Percentiles rank a stretch among this genome's conserved stretches.
Conservation (phyloP, 2,329 filamentous ascomycete species). For the Drechslerella stenobrocha region DNA sequence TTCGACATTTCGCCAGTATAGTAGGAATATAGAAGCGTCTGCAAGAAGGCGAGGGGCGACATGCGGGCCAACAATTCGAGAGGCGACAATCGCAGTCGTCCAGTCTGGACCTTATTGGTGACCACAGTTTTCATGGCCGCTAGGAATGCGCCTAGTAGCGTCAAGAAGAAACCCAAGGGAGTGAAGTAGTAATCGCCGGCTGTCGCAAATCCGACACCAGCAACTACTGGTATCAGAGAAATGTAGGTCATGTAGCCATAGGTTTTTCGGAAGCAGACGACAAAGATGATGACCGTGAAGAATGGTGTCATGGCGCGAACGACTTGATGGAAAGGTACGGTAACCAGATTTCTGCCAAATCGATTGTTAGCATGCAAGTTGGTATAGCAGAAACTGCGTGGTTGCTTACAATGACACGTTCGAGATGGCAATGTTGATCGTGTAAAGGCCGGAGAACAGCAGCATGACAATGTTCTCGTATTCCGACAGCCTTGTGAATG, state of each 20-base stretch:
- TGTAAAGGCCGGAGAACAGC: slow-evolving; percentile 66
- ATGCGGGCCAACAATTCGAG: slow-evolving; percentile 67
- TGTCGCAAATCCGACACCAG: slow-evolving; percentile 65
- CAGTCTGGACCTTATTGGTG: slow-evolving; percentile 68
- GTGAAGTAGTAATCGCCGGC: slow-evolving; percentile 68
- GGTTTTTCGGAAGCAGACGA: slow-evolving; percentile 61
- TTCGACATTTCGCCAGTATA: slow-evolving; percentile 65
- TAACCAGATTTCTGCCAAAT: slow-evolving; percentile 58
- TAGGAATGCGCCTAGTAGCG: slow-evolving; percentile 62
- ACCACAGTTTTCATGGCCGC: slow-evolving; percentile 66
- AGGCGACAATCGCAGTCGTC: slow-evolving; percentile 62
- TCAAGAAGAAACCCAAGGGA: slow-evolving; percentile 63
- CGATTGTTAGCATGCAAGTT: slow-evolving; percentile 22
- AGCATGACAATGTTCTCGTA: slow-evolving; percentile 63
- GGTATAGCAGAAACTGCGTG: neutral
- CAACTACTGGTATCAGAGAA: slow-evolving; percentile 65
- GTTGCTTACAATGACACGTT: slow-evolving; percentile 63
- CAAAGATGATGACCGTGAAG: slow-evolving; percentile 67
- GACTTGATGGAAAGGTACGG: slow-evolving; percentile 69
- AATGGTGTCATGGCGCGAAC: slow-evolving; percentile 66
- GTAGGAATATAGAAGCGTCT: slow-evolving; percentile 66
- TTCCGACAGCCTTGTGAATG: slow-evolving; percentile 60
- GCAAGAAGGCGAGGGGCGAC: slow-evolving; percentile 67
- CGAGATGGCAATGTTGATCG: slow-evolving; percentile 67
- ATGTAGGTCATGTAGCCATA: slow-evolving; percentile 65